Conservation (phyloP, 495 filamentous ascomycete genomes). For the Copromyces sp. region DNA sequence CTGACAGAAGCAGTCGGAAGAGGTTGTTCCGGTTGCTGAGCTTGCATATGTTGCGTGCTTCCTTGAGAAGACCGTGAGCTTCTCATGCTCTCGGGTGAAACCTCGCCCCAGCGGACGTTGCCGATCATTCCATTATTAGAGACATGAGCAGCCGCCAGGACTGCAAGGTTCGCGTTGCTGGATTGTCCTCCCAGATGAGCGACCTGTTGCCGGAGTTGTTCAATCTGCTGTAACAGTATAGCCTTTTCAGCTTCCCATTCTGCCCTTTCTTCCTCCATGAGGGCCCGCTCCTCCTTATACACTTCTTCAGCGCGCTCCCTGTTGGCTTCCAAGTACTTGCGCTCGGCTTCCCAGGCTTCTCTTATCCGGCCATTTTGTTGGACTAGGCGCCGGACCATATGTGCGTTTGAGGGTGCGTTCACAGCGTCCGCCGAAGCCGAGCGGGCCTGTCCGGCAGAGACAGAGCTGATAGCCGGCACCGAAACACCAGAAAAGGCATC, state of each 20-base stretch:
- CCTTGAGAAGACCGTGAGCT: slow-evolving; percentile 21
- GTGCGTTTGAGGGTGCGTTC: slow-evolving; percentile 14
- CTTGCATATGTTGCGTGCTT: neutral
- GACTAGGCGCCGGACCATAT: slow-evolving; percentile 29
- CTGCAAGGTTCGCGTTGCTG: slow-evolving; percentile 7
- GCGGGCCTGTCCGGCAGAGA: slow-evolving; percentile 12
- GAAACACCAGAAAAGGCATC: neutral
- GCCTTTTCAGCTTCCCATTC: slow-evolving; percentile 30
- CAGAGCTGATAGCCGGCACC: slow-evolving; percentile 11
- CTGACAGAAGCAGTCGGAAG: neutral
- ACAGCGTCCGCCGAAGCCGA: slow-evolving; percentile 13
- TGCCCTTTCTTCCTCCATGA: slow-evolving; percentile 35
- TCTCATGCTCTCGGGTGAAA: slow-evolving; percentile 17
- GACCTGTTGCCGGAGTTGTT: slow-evolving; percentile 23
- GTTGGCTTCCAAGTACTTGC: slow-evolving; percentile 34
- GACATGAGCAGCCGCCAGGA: slow-evolving; percentile 8
- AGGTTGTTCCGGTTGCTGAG: neutral
- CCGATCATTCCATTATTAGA: slow-evolving; percentile 12
- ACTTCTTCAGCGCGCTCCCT: slow-evolving; percentile 35
- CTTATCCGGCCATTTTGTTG: slow-evolving; percentile 30
- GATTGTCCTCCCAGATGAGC: slow-evolving; percentile 12
- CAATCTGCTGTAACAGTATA: slow-evolving; percentile 15
- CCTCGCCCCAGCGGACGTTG: slow-evolving; percentile 14
- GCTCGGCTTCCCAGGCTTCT: slow-evolving; percentile 38
- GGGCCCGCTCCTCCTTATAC: slow-evolving; percentile 33